Conservation (phyloP, 2,329 filamentous ascomycete genomes). For the Claviceps paspali region DNA sequence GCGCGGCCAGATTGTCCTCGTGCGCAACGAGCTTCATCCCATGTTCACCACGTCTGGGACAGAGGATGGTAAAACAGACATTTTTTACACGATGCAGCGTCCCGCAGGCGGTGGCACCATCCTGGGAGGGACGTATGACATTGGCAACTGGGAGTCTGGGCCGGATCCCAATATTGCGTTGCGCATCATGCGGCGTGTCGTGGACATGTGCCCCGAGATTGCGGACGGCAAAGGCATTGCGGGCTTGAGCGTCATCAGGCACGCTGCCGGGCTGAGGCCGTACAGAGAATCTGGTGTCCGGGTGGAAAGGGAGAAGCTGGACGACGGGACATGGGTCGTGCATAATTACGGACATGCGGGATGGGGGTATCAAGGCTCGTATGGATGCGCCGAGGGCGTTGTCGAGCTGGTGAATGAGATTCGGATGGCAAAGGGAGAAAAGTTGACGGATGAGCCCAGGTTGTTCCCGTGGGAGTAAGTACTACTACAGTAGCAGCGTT, state of each 20-base stretch:
- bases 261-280: constrained; percentile 70
- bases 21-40: constrained; percentile 58
- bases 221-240: constrained; percentile 53
- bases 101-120: constrained; percentile 70
- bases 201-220: constrained; percentile 49
- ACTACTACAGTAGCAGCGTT: too few species aligned
- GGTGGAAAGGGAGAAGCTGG: constrained; percentile 42
- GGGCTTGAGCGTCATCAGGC: constrained; percentile 59
- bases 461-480: constrained; percentile 13
- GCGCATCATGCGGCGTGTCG: constrained; percentile 69
- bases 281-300: constrained; percentile 58
- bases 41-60: constrained; percentile 60
- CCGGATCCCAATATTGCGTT: constrained; percentile 66
- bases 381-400: constrained; percentile 54
- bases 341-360: constrained; percentile 72
- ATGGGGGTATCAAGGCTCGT: constrained; percentile 58
- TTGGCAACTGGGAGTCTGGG: constrained; percentile 62
- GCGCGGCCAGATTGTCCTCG: constrained; percentile 71
- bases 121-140: constrained; percentile 72
- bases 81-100: constrained; percentile 69
- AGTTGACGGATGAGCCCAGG: constrained; percentile 14
- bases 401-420: constrained; percentile 54
- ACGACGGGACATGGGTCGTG: constrained; percentile 49
- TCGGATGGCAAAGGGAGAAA: constrained; percentile 14
- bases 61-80: constrained; percentile 58